Base-by-base conservation (phyloP, 495 filamentous ascomycete genomes). In the Lasiosphaeriaceae sp. region DNA sequence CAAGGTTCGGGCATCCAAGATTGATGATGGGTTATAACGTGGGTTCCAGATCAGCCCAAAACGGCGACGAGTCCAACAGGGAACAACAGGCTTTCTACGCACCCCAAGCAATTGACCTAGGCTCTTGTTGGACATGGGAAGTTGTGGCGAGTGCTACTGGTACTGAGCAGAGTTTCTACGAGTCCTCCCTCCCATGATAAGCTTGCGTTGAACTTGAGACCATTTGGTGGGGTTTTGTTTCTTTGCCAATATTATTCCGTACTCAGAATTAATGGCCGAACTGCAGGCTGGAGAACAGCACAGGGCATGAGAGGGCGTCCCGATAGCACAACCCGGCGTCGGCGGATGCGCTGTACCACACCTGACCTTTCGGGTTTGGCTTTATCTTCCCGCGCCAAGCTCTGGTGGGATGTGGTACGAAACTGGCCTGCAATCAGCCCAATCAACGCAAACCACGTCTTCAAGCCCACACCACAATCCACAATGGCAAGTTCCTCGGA, bases 371-470 rank as follows among this genome's bases (percentile, higher is more conserved):
- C 66, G 66, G 62, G 67, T 64, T 64, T 70, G 68, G 65, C 67
- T 68, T 68, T 66, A 64, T 66, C 62, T 67, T 70, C 58, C 66
- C 66, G 68, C 65, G 66, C 68, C 63, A 66, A 59, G 46, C 58
- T 62, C 52, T 52, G 49, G 63, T 54, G 52, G 65, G 61, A 57
- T 70, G 68, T 70, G 70, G 68, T 60, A 70, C 70, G 53, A 62
- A 60, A 60, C 47, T 50, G 59, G 50, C 47, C 43, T 54, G 56
- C 47, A 52, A 64, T 66, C 62, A 62, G 45, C 29, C 70, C 70
- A 72, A 72, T 72, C 70, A 72, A 26, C 62, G 56, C 54, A 45
- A 47, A 72, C 70, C 70, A 72, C 70, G 68, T 72, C 68, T 70
- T 61, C 64, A 55, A 66, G 64, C 68, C 70, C 64, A 70, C 70